These are phyloP conservation scores for Phaeosphaeriaceae sp. DNA, from an alignment of 2,329 filamentous ascomycete species.

Conservation along the genomic window DNA sequence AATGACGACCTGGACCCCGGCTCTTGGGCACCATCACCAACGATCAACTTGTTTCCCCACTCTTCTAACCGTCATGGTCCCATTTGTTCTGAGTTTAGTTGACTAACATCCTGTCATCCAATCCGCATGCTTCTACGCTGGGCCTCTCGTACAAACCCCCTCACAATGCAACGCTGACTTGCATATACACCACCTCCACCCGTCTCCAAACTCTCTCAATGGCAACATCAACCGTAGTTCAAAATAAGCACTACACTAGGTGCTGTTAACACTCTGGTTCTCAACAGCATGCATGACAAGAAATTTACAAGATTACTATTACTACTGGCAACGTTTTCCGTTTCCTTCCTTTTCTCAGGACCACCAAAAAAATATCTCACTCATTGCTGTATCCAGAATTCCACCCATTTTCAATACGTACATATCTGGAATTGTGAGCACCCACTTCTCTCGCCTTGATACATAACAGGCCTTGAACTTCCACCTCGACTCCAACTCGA, in stretches of 20 bases:
- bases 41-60: too few species aligned
- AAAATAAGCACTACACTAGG: background rate
- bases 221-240: too few species aligned
- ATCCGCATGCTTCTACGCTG: too few species aligned
- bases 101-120: too few species aligned
- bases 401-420: constrained; percentile 4
- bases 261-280: background rate
- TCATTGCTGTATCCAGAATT: constrained; percentile 12
- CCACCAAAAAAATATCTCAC: constrained; percentile 1
- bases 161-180: background rate
- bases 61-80: too few species aligned
- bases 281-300: background rate
- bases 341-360: background rate
- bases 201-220: too few species aligned
- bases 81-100: too few species aligned
- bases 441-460: background rate
- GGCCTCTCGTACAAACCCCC: background rate
- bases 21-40: background rate
- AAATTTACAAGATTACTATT: constrained; percentile 7
- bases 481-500: background rate
- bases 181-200: too few species aligned
- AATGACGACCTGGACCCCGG: too few species aligned
- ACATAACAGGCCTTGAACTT: background rate
- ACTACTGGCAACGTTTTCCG: constrained; percentile 3
- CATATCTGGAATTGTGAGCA: too few species aligned